Evolutionary conservation across 2,329 filamentous ascomycete species (phyloP).

Genomic region (Diaporthe longicolla): DNA sequence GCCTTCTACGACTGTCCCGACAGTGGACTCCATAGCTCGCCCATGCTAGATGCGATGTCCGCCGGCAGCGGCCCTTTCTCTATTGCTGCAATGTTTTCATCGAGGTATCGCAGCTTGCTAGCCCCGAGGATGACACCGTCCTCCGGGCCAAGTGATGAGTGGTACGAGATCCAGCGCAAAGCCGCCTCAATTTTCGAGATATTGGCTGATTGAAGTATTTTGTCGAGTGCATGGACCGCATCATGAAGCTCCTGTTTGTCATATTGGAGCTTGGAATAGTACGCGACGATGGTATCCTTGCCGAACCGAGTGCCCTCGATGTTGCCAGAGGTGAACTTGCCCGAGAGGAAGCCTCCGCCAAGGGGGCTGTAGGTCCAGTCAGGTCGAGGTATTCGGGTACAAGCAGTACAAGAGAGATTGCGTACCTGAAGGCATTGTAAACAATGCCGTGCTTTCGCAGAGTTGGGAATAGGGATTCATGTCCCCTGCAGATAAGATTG

Average conservation of each 20-base stretch:
- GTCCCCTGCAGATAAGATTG: slow-evolving; percentile 41
- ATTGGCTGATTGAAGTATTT: slow-evolving; percentile 36
- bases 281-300: slow-evolving; percentile 40
- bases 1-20: not conserved
- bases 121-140: slow-evolving; percentile 35
- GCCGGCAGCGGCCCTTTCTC: not conserved
- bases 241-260: slow-evolving; percentile 43
- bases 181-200: slow-evolving; percentile 43
- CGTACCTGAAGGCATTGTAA: slow-evolving; percentile 38
- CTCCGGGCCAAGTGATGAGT: slow-evolving; percentile 26
- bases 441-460: slow-evolving; percentile 38
- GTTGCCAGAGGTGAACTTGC: slow-evolving; percentile 42
- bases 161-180: slow-evolving; percentile 38
- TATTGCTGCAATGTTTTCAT: not conserved
- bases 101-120: slow-evolving; percentile 16
- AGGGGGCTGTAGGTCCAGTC: slow-evolving; percentile 39
- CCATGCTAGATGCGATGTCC: not conserved
- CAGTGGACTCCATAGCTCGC: not conserved
- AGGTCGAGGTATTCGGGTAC: not conserved
- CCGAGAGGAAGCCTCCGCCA: slow-evolving; percentile 44
- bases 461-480: slow-evolving; percentile 36
- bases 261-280: slow-evolving; percentile 41
- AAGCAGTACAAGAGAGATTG: not conserved
- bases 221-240: slow-evolving; percentile 35
- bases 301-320: slow-evolving; percentile 44